Percentiles rank a stretch among this genome's conserved stretches.
Evolutionary conservation across 805 yeast genomes (phyloP).

Genomic region (Ogataea populi-albae): DNA sequence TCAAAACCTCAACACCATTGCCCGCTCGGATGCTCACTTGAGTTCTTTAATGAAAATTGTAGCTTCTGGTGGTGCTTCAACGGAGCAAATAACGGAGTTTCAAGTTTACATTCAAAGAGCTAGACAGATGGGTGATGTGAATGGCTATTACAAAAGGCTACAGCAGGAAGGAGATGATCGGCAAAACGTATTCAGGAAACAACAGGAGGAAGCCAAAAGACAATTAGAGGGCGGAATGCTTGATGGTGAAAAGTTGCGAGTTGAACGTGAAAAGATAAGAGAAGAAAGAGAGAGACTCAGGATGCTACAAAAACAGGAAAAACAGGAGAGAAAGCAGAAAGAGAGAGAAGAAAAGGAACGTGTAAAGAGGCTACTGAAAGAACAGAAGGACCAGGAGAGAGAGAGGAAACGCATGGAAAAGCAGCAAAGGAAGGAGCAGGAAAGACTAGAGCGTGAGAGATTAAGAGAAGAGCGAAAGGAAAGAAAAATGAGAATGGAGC

Average conservation of each 20-base stretch:
- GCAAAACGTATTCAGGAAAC: constrained; percentile 7
- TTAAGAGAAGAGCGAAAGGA: constrained; percentile 20
- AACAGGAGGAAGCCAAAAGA: constrained; percentile 11
- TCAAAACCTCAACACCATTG: constrained; percentile 78
- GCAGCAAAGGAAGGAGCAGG: constrained; percentile 24
- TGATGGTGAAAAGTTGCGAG: constrained; percentile 14
- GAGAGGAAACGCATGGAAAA: constrained; percentile 22
- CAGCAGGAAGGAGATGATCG: constrained; percentile 20
- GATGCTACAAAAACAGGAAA: constrained; percentile 18
- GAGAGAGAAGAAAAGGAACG: constrained; percentile 22
- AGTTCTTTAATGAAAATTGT: constrained; percentile 77
- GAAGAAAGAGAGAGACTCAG: constrained; percentile 24
- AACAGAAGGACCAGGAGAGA: constrained; percentile 24
- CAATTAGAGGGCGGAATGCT: constrained; percentile 6
- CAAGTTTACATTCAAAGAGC: constrained; percentile 81
- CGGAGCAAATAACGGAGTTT: constrained; percentile 70
- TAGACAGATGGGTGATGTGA: constrained; percentile 58
- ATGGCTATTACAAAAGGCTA: constrained; percentile 25
- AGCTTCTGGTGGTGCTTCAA: constrained; percentile 76
- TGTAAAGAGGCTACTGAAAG: constrained; percentile 18
- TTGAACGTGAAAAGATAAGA: constrained; percentile 17
- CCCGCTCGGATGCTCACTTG: constrained; percentile 65
- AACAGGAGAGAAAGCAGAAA: constrained; percentile 19
- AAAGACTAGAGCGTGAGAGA: constrained; percentile 20
- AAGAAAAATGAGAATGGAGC: constrained; percentile 14